A percentile compares a stretch with the other conserved stretches of the same genome.
Conservation (phyloP, 176 grass and related monocot genomes). For the Pharus latifolius region DNA sequence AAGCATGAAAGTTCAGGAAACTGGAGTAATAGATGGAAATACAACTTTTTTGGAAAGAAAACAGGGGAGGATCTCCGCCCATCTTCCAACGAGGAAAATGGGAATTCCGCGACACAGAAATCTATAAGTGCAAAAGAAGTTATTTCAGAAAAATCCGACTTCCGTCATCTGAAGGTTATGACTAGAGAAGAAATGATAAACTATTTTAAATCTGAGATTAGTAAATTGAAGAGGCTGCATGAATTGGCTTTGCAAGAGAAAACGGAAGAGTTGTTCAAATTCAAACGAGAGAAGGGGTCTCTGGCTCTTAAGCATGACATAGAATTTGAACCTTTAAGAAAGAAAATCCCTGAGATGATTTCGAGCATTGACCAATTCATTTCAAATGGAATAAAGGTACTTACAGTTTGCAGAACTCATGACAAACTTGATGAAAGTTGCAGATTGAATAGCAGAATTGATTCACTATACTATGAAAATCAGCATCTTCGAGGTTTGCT, state of each 20-base stretch:
- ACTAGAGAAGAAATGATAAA: slow-evolving; percentile 58
- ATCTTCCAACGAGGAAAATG: slow-evolving; percentile 27
- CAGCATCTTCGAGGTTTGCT: slow-evolving; percentile 49
- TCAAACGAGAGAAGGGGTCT: slow-evolving; percentile 84
- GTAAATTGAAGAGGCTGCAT: slow-evolving; percentile 83
- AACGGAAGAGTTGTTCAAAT: slow-evolving; percentile 92
- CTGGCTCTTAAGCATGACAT: slow-evolving; percentile 69
- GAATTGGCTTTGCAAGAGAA: slow-evolving; percentile 81
- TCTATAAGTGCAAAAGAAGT: slow-evolving; percentile 51
- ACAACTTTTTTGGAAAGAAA: slow-evolving; percentile 41
- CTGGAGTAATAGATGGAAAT: slow-evolving; percentile 55
- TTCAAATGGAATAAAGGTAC: slow-evolving; percentile 19
- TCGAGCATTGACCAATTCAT: slow-evolving; percentile 68
- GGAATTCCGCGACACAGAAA: slow-evolving; percentile 29
- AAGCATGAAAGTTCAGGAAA: slow-evolving; percentile 42
- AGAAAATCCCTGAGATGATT: slow-evolving; percentile 74
- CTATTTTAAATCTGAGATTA: slow-evolving; percentile 85
- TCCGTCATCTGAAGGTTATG: slow-evolving; percentile 66
- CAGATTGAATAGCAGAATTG: slow-evolving; percentile 51
- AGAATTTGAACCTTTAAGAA: slow-evolving; percentile 70
- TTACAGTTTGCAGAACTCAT: slow-evolving; percentile 12
- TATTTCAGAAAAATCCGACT: slow-evolving; percentile 65
- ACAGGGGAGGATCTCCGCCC: slow-evolving; percentile 29
- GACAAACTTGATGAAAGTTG: slow-evolving; percentile 45
- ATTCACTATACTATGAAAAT: slow-evolving; percentile 64